Evolutionary conservation across 352 stramenopile genomes (phyloP).

Genomic region (Phytophthora pseudosyringae): DNA sequence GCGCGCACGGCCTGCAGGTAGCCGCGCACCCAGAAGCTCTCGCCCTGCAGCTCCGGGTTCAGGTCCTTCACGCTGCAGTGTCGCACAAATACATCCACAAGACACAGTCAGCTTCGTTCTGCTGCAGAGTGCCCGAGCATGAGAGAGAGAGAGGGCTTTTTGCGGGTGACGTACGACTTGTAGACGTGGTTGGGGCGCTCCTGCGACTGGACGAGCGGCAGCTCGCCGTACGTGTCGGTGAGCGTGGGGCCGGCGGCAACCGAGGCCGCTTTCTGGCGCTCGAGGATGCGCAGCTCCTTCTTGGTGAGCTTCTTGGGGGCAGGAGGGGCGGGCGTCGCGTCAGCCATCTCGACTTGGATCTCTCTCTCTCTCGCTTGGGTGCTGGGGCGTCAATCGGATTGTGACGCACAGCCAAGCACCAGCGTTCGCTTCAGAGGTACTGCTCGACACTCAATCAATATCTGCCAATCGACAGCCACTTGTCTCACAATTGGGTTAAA

Average conservation of each 20-base stretch:
- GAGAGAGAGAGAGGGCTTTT: constrained; percentile 38
- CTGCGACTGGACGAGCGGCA: constrained; percentile 91
- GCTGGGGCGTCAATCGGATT: constrained; percentile 29
- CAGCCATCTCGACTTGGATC: constrained; percentile 46
- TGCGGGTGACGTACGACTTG: constrained; percentile 62
- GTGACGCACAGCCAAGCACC: constrained; percentile 36
- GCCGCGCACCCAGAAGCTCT: constrained; percentile 95
- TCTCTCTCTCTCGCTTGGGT: constrained; percentile 18
- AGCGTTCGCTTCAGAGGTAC: constrained; percentile 16
- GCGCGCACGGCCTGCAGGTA: constrained; percentile 95
- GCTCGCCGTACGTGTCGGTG: constrained; percentile 88
- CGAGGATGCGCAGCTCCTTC: constrained; percentile 91
- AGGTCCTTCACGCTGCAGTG: constrained; percentile 50
- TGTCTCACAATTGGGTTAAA: constrained; percentile 42
- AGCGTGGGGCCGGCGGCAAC: constrained; percentile 70
- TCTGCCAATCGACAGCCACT: constrained; percentile 25
- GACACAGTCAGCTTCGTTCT: not conserved
- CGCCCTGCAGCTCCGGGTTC: constrained; percentile 78
- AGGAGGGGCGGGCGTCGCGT: constrained; percentile 41
- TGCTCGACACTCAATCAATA: constrained; percentile 8
- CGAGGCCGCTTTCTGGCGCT: constrained; percentile 83
- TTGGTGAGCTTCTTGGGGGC: constrained; percentile 89
- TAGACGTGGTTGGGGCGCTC: constrained; percentile 68
- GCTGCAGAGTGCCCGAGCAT: not conserved
- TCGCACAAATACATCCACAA: not conserved